Base-by-base conservation (phyloP, 148 eudicot genomes). In the Bassia scoparia region DNA sequence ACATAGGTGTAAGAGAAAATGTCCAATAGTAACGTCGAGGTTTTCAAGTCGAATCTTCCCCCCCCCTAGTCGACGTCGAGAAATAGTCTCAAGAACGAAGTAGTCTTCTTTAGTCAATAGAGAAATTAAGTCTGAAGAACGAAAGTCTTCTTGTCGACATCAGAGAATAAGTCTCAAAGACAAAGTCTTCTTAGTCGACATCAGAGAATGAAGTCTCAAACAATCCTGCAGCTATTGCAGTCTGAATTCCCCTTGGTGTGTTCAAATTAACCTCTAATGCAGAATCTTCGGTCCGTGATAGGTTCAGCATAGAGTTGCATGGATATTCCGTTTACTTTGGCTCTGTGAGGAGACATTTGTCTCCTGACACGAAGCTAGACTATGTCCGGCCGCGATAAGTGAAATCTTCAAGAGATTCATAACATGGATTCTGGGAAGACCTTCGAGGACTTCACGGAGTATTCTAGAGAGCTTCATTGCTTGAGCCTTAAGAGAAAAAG, bases 391-490 rank as follows among this genome's bases (percentile, higher is more conserved):
- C 66, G 79, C 73, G 53, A 23, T 85, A 62, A 37, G 64, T 35
- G 53, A 35, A 52, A 85, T 83, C 46, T 68, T 41, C n/a, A 78
- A 60, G 7, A 85, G 71, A 37, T 84, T 76, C 61, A 26, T 58
- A 38, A 59, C 15, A 80, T 74, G n/a, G 70, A 54, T 61, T 71
- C 72, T 16, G 78, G n/a, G 71, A 11, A 65, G 80, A 72, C 61
- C 74, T 41, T 31, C 30, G 48, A 74, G 67, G 83, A 73, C 20
- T 84, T 80, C 71, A 31, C 44, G 29, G 2, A 35, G 20, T 65
- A 56, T 70, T 72, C 81, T 71, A 74, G 73, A 68, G 86, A 87
- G 77, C 82, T 87, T 63, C 80, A 61, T 34, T 71, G 58, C 38
- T 12, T 77, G 69, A 78, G 78, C 68, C 46, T 67, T 72, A 48